Percentiles rank a stretch among this genome's conserved stretches.
These are phyloP conservation scores for Apiospora rasikravindrae DNA, from an alignment of 2,329 filamentous ascomycete genomes.

Conservation along the genomic window DNA sequence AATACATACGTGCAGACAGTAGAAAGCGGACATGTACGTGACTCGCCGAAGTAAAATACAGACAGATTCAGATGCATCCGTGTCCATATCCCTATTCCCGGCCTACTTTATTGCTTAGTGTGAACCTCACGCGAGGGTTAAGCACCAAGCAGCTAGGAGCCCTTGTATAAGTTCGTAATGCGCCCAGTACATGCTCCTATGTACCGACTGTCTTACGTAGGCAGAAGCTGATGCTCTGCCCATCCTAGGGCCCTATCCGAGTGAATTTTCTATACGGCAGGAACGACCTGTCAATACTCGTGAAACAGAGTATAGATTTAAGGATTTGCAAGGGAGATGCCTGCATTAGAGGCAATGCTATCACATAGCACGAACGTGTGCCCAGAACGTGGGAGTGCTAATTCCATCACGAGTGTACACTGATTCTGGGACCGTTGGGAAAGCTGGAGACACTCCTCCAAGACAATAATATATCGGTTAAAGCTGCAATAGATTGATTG, in stretches of 20 bases:
- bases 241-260: not conserved
- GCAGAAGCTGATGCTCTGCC: not conserved
- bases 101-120: not conserved
- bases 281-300: not conserved
- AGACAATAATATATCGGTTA: not conserved
- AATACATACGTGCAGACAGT: not conserved
- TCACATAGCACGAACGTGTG: not conserved
- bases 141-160: not conserved
- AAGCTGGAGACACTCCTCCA: not conserved
- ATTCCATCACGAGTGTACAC: not conserved
- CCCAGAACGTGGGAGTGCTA: not conserved
- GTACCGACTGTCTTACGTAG: not conserved
- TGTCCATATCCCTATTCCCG: not conserved
- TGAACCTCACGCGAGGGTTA: not conserved
- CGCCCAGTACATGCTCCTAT: not conserved
- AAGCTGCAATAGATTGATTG: not conserved
- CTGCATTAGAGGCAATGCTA: conserved; percentile 5
- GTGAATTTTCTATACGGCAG: not conserved
- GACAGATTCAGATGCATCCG: not conserved
- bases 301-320: not conserved
- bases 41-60: not conserved
- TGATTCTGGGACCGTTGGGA: not conserved
- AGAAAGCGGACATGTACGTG: not conserved
- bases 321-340: not conserved
- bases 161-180: not conserved